phyloP scores from a whole-genome alignment of 1,139 yeast genomes.

The Suhomyces choctaworum region DNA sequence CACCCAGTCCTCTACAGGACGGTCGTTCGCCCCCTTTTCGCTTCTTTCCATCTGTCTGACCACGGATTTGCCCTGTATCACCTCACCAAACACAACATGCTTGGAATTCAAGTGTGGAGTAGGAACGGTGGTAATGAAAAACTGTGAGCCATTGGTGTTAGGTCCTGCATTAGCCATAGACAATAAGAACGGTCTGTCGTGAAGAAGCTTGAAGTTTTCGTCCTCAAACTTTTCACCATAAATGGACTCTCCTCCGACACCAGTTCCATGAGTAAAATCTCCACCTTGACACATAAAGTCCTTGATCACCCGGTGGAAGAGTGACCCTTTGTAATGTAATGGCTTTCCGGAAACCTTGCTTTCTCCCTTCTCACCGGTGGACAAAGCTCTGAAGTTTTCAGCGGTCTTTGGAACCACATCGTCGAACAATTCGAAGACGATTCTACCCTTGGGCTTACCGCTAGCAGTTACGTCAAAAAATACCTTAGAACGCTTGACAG shows the following conservation, averaged over 20 bases:
- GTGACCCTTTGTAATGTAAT: constrained; percentile 71
- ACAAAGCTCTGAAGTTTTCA: constrained; percentile 86
- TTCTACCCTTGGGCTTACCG: constrained; percentile 64
- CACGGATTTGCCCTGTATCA: constrained; percentile 76
- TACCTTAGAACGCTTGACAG: constrained; percentile 41
- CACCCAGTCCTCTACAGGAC: constrained; percentile 63
- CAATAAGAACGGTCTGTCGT: constrained; percentile 81
- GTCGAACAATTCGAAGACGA: constrained; percentile 71
- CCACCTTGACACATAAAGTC: constrained; percentile 96
- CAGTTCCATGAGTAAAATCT: constrained; percentile 86
- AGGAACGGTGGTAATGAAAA: constrained; percentile 83
- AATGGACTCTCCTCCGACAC: constrained; percentile 93
- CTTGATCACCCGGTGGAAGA: constrained; percentile 90
- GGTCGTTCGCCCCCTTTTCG: constrained; percentile 62
- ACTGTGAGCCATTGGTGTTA: constrained; percentile 93
- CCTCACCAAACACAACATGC: constrained; percentile 95
- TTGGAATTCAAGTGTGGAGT: constrained; percentile 89
- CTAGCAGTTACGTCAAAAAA: constrained; percentile 76
- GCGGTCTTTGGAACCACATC: constrained; percentile 92
- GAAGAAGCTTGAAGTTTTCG: constrained; percentile 76
- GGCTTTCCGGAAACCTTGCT: constrained; percentile 62
- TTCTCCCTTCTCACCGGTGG: constrained; percentile 85
- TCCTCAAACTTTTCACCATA: constrained; percentile 96
- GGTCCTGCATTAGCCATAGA: constrained; percentile 98
- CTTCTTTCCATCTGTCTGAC: constrained; percentile 76